These are phyloP conservation scores for Phytophthora hibernalis DNA, from an alignment of 352 stramenopile genomes.

Conservation along the genomic window DNA sequence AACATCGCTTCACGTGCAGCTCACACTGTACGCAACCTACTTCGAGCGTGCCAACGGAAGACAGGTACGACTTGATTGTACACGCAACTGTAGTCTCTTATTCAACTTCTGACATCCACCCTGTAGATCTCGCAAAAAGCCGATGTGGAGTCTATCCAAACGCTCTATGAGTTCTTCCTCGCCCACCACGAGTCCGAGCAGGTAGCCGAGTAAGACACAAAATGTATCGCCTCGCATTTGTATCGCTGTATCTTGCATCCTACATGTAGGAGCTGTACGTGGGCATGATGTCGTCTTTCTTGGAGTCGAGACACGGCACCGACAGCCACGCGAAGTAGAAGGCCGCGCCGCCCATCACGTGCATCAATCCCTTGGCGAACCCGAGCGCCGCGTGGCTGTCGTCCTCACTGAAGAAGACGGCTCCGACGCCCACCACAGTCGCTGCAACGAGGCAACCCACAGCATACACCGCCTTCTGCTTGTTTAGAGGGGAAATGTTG, in stretches of 20 bases:
- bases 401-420: constrained; percentile 57
- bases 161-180: constrained; percentile 51
- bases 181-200: constrained; percentile 13
- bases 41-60: constrained; percentile 51
- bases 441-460: constrained; percentile 54
- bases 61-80: constrained; percentile 35
- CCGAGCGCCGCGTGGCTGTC: constrained; percentile 56
- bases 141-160: constrained; percentile 42
- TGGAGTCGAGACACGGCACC: constrained; percentile 81
- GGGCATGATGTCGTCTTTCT: constrained; percentile 83
- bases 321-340: constrained; percentile 86
- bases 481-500: constrained; percentile 60
- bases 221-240: not conserved
- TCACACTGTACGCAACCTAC: constrained; percentile 63
- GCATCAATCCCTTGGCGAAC: constrained; percentile 72
- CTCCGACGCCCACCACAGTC: constrained; percentile 49
- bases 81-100: constrained; percentile 9
- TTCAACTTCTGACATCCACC: constrained; percentile 13
- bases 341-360: constrained; percentile 64
- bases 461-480: constrained; percentile 60
- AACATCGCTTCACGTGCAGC: constrained; percentile 50
- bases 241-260: constrained; percentile 4
- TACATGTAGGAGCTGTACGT: constrained; percentile 70
- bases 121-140: constrained; percentile 41
- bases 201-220: constrained; percentile 6